A percentile compares a stretch with the other conserved stretches of the same genome.
Conservation (phyloP, 352 stramenopile genomes). For the Pythium periplocum region DNA sequence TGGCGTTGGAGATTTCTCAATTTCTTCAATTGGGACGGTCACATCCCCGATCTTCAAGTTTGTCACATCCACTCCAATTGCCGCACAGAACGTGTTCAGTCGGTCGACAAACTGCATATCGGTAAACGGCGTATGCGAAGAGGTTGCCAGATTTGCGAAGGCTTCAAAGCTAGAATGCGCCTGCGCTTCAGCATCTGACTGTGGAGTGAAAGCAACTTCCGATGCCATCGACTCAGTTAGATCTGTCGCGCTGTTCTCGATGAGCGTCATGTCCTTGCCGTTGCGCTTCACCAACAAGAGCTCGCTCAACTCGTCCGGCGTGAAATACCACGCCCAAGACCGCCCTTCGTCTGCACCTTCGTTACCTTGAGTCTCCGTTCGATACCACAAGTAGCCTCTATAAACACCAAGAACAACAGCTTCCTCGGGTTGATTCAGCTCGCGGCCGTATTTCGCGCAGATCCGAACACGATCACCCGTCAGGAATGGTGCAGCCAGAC, state of each 20-base stretch:
- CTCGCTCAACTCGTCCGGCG: slow-evolving; percentile 87
- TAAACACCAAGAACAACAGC: slow-evolving; percentile 93
- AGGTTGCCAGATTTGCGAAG: slow-evolving; percentile 62
- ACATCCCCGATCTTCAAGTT: slow-evolving; percentile 75
- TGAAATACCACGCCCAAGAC: slow-evolving; percentile 95
- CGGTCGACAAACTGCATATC: slow-evolving; percentile 86
- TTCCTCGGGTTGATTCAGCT: slow-evolving; percentile 96
- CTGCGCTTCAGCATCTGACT: slow-evolving; percentile 40
- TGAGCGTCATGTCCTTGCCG: slow-evolving; percentile 85
- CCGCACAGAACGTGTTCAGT: slow-evolving; percentile 76
- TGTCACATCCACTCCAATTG: slow-evolving; percentile 72
- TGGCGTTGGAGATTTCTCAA: slow-evolving; percentile 2
- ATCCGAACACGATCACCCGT: slow-evolving; percentile 93
- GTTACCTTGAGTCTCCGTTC: slow-evolving; percentile 94
- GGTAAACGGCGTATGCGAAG: slow-evolving; percentile 44
- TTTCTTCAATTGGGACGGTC: slow-evolving; percentile 25
- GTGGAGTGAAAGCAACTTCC: slow-evolving; percentile 30
- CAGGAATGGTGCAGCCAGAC: slow-evolving; percentile 87
- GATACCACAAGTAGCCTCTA: slow-evolving; percentile 92
- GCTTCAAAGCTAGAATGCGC: slow-evolving; percentile 43
- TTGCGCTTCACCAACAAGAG: slow-evolving; percentile 71
- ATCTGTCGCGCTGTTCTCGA: slow-evolving; percentile 73
- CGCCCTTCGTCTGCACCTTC: slow-evolving; percentile 92
- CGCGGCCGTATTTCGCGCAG: slow-evolving; percentile 89
- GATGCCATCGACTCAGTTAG: slow-evolving; percentile 31